phyloP scores from a whole-genome alignment of 768 basidiomycete species.

The Nidula microcarpa region DNA sequence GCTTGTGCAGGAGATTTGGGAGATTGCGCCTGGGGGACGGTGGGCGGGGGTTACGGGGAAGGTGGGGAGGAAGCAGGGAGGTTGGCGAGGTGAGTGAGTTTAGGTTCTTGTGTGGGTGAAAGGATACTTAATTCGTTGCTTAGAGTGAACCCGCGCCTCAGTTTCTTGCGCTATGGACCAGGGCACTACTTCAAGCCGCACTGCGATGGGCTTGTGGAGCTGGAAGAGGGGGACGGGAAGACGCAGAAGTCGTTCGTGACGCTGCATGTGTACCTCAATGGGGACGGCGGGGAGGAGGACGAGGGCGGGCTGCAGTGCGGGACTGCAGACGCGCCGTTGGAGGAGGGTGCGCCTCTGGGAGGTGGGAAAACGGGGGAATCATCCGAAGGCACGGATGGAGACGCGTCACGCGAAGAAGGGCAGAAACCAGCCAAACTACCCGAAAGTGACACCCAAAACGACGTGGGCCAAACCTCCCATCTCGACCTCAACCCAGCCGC shows the following conservation, averaged over 20 bases:
- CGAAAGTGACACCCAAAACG: too few relatives aligned
- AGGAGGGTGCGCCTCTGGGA: too few relatives aligned
- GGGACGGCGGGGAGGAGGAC: constrained; percentile 13
- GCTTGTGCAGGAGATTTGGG: constrained; percentile 25
- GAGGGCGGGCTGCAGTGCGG: too few relatives aligned
- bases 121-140: background rate
- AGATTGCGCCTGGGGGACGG: constrained; percentile 20
- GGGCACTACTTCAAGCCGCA: constrained; percentile 38
- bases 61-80: constrained; percentile 19
- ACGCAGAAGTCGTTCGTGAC: constrained; percentile 36
- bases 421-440: too few relatives aligned
- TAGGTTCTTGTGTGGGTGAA: background rate
- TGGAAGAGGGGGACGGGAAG: constrained; percentile 10
- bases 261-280: constrained; percentile 39
- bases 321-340: too few relatives aligned
- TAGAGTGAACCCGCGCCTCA: constrained; percentile 34
- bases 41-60: constrained; percentile 30
- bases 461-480: too few relatives aligned
- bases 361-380: too few relatives aligned
- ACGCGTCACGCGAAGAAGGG: too few relatives aligned
- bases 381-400: too few relatives aligned
- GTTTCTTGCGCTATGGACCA: constrained; percentile 39
- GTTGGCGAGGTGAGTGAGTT: constrained; percentile 23
- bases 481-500: too few relatives aligned
- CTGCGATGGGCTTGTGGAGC: constrained; percentile 31